A percentile compares a stretch with the other conserved stretches of the same genome.
Evolutionary conservation across 2,329 filamentous ascomycete species (phyloP).

Genomic region (Helotiales sp.): DNA sequence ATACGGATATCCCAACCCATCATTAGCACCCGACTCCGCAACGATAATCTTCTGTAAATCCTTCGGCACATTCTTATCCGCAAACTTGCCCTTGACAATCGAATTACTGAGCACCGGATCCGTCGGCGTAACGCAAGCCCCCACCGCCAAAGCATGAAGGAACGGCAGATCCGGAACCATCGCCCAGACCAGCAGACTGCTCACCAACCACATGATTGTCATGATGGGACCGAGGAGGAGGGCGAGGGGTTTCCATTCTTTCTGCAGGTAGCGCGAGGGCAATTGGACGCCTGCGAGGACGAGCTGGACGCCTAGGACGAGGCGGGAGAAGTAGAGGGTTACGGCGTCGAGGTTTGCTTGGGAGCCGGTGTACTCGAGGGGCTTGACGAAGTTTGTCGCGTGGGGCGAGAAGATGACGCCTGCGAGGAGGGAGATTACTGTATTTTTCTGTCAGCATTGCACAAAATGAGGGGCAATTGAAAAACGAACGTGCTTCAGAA

Average conservation of each 20-base stretch:
- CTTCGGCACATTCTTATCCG: slow-evolving; percentile 84
- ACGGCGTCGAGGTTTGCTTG: slow-evolving; percentile 64
- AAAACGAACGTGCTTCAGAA: slow-evolving; percentile 75
- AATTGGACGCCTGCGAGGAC: slow-evolving; percentile 87
- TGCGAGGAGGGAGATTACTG: slow-evolving; percentile 80
- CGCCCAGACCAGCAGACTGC: slow-evolving; percentile 76
- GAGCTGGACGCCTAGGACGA: slow-evolving; percentile 88
- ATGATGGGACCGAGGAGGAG: slow-evolving; percentile 82
- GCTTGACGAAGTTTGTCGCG: slow-evolving; percentile 74
- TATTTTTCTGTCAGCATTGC: background rate
- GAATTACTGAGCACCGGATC: slow-evolving; percentile 86
- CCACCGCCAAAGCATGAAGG: slow-evolving; percentile 77
- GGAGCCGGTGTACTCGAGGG: slow-evolving; percentile 69
- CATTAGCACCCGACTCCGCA: slow-evolving; percentile 82
- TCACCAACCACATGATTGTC: slow-evolving; percentile 82
- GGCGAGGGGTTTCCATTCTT: slow-evolving; percentile 74
- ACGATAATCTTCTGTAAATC: slow-evolving; percentile 79
- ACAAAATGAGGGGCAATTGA: background rate
- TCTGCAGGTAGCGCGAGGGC: slow-evolving; percentile 76
- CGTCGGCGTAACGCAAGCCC: slow-evolving; percentile 87
- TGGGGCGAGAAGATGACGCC: slow-evolving; percentile 78
- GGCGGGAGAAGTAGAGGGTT: slow-evolving; percentile 80
- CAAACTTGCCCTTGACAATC: slow-evolving; percentile 92
- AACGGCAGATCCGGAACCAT: slow-evolving; percentile 72
- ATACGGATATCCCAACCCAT: slow-evolving; percentile 84